Evolutionary conservation across 129 eudicot species (phyloP).

Genomic region (Helianthus tuberosus): DNA sequence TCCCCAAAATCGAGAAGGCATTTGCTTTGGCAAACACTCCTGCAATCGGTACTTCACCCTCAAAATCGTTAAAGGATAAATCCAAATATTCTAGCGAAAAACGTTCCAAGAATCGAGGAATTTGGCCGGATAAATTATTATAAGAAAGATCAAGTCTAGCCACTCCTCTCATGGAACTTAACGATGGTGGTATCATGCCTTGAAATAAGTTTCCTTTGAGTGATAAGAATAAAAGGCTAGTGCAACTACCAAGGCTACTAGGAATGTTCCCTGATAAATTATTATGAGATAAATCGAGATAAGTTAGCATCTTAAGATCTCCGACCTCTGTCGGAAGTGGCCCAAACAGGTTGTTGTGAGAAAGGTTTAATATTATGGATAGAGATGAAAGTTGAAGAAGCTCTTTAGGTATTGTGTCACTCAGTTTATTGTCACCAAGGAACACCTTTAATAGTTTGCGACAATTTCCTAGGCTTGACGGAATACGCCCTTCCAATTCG

Average conservation of each 20-base stretch:
- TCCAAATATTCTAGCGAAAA: conserved; percentile 9
- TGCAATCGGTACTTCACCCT: conserved; percentile 15
- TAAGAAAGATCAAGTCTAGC: conserved; percentile 23
- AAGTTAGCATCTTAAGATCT: conserved; percentile 22
- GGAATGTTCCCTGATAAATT: conserved; percentile 29
- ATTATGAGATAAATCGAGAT: conserved; percentile 22
- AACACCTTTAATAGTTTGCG: background rate
- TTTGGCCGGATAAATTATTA: conserved; percentile 31
- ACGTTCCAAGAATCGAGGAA: conserved; percentile 21
- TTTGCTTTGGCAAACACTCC: conserved; percentile 30
- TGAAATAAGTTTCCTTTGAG: conserved; percentile 27
- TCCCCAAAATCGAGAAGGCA: conserved; percentile 26
- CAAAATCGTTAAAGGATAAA: conserved; percentile 30
- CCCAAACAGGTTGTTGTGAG: conserved; percentile 24
- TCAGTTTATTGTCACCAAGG: conserved; percentile 18
- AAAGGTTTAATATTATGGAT: conserved; percentile 20
- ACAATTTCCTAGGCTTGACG: conserved; percentile 24
- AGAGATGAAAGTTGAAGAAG: conserved; percentile 35
- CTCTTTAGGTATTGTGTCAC: conserved; percentile 17
- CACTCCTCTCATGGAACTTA: conserved; percentile 21
- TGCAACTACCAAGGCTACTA: conserved; percentile 27
- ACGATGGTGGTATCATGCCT: conserved; percentile 28
- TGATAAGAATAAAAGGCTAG: conserved; percentile 26
- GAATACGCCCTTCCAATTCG: conserved; percentile 18
- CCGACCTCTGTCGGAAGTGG: conserved; percentile 29